Conservation (phyloP, 306 rosid species). For the Phaseolus lunatus region DNA sequence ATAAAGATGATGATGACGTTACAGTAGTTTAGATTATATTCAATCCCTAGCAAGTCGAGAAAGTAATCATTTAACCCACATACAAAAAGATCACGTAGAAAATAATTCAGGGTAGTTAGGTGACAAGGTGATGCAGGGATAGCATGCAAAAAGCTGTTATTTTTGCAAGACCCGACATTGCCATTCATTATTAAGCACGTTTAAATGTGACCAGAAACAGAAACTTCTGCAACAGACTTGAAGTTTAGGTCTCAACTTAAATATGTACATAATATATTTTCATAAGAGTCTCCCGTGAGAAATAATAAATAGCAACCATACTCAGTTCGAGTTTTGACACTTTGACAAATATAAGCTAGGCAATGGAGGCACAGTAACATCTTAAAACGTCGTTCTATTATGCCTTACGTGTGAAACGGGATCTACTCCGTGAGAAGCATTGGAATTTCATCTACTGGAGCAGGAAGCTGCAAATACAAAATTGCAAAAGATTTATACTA, state of each 20-base stretch:
- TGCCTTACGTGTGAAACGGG: conserved; percentile 2
- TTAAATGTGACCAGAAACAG: conserved; percentile 1
- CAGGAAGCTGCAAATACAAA: conserved; percentile 74
- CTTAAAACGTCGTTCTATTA: conserved; percentile 46
- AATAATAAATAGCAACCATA: conserved; percentile 39
- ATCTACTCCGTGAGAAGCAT: conserved; percentile 89
- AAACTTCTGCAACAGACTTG: conserved; percentile 38
- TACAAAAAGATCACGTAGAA: background rate
- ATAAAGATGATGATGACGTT: background rate
- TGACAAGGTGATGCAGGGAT: background rate
- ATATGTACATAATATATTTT: conserved; percentile 41
- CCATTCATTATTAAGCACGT: conserved; percentile 27
- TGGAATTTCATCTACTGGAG: conserved; percentile 63
- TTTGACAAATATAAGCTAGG: conserved; percentile 35
- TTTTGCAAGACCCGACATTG: background rate
- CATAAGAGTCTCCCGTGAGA: conserved; percentile 14
- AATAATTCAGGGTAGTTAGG: background rate
- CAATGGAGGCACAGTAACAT: conserved; percentile 30
- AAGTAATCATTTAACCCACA: background rate
- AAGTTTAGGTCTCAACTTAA: conserved; percentile 22
- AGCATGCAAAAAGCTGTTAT: background rate
- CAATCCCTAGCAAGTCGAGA: background rate
- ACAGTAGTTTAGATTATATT: background rate
- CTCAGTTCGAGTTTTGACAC: conserved; percentile 48
- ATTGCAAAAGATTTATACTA: conserved; percentile 40